Percentiles rank a stretch among this genome's conserved stretches.
Evolutionary conservation across 208 protist species (phyloP).

Genomic region (Leptomonas seymouri): DNA sequence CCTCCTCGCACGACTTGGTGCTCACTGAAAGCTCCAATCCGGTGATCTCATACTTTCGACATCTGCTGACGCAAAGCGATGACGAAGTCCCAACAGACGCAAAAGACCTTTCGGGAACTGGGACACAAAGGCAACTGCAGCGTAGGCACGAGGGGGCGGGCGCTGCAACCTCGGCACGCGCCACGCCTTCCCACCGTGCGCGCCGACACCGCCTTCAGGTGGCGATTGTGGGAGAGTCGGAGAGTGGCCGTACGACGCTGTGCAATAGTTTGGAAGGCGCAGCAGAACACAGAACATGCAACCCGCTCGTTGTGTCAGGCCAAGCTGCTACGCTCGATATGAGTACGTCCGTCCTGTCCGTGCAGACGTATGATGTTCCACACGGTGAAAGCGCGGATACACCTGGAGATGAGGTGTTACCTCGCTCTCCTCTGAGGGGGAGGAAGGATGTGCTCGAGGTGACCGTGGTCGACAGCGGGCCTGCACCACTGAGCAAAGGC

Average conservation of each 20-base stretch:
- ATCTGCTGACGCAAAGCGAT: constrained; percentile 2
- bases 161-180: not conserved
- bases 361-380: constrained; percentile 24
- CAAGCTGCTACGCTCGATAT: constrained; percentile 10
- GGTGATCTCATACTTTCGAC: constrained; percentile 5
- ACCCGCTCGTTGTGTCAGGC: constrained; percentile 18
- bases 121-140: not conserved
- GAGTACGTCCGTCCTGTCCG: constrained; percentile 3
- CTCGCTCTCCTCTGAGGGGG: not conserved
- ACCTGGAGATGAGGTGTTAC: not conserved
- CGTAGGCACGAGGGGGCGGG: not conserved
- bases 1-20: not conserved
- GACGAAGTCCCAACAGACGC: not conserved
- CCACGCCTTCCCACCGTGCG: not conserved
- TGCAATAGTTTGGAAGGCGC: constrained; percentile 1
- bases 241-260: constrained; percentile 24
- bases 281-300: not conserved
- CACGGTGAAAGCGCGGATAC: not conserved
- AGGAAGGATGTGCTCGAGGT: constrained; percentile 10
- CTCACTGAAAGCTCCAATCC: not conserved
- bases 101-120: not conserved
- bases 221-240: constrained; percentile 20
- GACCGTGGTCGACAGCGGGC: constrained; percentile 20
- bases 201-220: constrained; percentile 16
- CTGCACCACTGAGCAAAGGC: constrained; percentile 11